Base-by-base conservation (phyloP, 2,329 filamentous ascomycete genomes). In the Phyllachora maydis region DNA sequence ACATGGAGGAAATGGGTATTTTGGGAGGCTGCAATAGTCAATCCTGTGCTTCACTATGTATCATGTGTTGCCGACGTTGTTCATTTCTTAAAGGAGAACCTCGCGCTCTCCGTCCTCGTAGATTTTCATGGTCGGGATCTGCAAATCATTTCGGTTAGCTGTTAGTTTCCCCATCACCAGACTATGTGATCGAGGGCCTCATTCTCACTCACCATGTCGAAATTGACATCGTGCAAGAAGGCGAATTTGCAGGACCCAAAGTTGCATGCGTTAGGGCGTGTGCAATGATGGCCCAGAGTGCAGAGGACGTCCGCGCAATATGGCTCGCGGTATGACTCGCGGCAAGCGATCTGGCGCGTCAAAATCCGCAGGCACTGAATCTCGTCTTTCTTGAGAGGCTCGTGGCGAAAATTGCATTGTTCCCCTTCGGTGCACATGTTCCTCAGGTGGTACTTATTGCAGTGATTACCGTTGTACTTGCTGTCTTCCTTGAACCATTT, bases 251-350 rank as follows among this genome's bases (percentile, higher is more conserved):
- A 40, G 7, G 23, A 21, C 6, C 27, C 33, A 17, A 28, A 36
- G 11, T 21, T 30, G 17, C 37, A 40, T 6, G 27, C 24, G 3
- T 26, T 27, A 2, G 33, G 29, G 16, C 24, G 33, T 4, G 24
- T 10, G 23, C 37, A 40, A 14, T 40, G 35, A 14, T 40, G 37
- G 8, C 35, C 35, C 7, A 33, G 24, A 14, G 32, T 28, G 28
- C 35, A 34, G 12, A 14, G 18, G 5, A 30, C 14, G 5, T 38
- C 33, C 4, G 22, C 13, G 26, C 37, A 40, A n/a, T n/a, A n/a
- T n/a, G n/a, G n/a, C n/a, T n/a, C n/a, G 1, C 21, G 8, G 8
- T 24, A 27, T 3, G 29, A 29, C 4, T 24, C 15, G 6, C 16
- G 19, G 21, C 37, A 40, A 3, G 27, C 27, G 1, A 35, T 16